Base-by-base conservation (phyloP, 345 rosid genomes). In the Anacardium occidentale region DNA sequence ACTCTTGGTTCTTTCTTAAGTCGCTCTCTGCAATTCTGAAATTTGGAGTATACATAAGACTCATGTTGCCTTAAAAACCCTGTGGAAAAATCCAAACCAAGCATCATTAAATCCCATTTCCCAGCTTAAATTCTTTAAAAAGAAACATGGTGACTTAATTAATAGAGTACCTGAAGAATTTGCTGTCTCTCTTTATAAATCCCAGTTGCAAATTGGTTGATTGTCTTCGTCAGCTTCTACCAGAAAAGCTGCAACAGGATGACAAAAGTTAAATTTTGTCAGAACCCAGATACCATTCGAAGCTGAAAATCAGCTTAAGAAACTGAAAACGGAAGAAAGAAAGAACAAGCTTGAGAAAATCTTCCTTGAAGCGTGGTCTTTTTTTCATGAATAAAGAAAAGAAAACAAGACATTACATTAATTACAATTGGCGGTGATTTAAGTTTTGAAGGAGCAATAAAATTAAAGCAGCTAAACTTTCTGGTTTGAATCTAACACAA, bases 1-100 rank as follows among this genome's bases (percentile, higher is more conserved):
- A 71, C 15, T 77, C 85, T 55, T 66, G 83, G 5, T 70, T 77
- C 76, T 75, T 83, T 44, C 81, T 81, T 64, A 81, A 22, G 22
- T 83, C 87, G 52, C 72, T 82, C 21, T 85, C 83, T 65, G 74
- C 69, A 74, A 62, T 62, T 40, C 69, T 80, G 76, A 74, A 80
- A 71, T 51, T 77, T 7, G 77, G 37, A 47, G 83, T 70, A 55
- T 84, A 79, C 68, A 80, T 52, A 66, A 83, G 79, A 65, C 82
- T 83, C 88, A 81, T 87, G 15, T 69, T 76, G 79, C 64, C 56
- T 29, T 29, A 1, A 29, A 3, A 1, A 29, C 29, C 53, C 68
- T 77, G 80, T 12, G 18, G 7, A 77, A 45, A 68, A 44, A 72
- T 44, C 44, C 61, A 56, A 51, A 73, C 50, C 65, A 55, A 54